Percentiles rank a stretch among this genome's conserved stretches.
Conservation (phyloP, 805 yeast species). For the Candida anglica region DNA sequence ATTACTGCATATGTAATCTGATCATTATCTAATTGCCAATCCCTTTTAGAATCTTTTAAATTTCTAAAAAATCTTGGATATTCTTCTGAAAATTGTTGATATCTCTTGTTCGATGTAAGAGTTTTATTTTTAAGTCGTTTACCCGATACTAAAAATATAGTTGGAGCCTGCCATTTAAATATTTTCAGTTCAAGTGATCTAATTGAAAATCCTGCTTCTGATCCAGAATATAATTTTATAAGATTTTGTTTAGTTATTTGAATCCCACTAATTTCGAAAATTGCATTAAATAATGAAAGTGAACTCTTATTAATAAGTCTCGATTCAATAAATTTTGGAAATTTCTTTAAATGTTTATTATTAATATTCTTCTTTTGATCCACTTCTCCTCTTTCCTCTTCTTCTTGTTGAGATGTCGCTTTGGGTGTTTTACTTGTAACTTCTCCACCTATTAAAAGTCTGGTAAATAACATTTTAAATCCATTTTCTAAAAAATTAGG, state of each 20-base stretch:
- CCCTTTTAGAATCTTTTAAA: conserved; percentile 14
- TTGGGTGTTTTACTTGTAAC: conserved; percentile 23
- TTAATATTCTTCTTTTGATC: conserved; percentile 40
- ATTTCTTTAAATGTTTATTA: conserved; percentile 23
- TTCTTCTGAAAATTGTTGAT: conserved; percentile 46
- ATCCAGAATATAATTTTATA: conserved; percentile 64
- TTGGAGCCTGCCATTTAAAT: conserved; percentile 88
- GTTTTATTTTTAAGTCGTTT: conserved; percentile 39
- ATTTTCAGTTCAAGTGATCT: conserved; percentile 79
- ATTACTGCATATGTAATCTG: conserved; percentile 60
- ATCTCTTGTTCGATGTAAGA: conserved; percentile 39
- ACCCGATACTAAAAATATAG: conserved; percentile 69
- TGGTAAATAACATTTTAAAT: conserved; percentile 26
- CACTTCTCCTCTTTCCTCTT: conserved; percentile 33
- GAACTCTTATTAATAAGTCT: conserved; percentile 39
- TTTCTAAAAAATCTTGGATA: conserved; percentile 37
- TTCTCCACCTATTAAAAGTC: conserved; percentile 13
- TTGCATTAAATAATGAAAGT: conserved; percentile 34
- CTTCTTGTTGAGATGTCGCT: conserved; percentile 28
- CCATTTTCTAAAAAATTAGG: conserved; percentile 23
- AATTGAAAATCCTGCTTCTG: conserved; percentile 82
- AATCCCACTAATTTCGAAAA: conserved; percentile 17
- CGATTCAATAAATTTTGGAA: conserved; percentile 19
- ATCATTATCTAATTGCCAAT: conserved; percentile 39
- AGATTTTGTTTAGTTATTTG: conserved; percentile 45